Conservation (phyloP, 768 basidiomycete species). For the Russula vinacea region DNA sequence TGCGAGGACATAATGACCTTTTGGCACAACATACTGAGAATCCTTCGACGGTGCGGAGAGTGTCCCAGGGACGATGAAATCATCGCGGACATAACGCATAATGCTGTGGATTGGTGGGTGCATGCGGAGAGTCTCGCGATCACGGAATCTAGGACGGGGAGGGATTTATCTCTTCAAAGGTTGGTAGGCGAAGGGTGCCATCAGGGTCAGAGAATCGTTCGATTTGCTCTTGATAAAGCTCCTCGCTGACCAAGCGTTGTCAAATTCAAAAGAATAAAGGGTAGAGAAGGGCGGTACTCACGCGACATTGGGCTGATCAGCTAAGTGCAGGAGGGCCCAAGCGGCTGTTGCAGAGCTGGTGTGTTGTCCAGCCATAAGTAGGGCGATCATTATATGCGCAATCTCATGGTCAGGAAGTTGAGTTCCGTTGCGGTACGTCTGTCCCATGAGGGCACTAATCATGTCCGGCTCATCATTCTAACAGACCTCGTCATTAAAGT, state of each 20-base stretch:
- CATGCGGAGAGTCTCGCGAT: conserved; percentile 92
- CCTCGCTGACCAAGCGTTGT: conserved; percentile 50
- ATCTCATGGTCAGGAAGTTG: conserved; percentile 83
- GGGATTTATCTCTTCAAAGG: conserved; percentile 77
- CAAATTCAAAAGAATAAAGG: conserved; percentile 6
- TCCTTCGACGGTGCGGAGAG: conserved; percentile 77
- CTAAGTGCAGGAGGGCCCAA: conserved; percentile 88
- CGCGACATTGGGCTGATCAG: conserved; percentile 69
- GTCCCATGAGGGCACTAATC: conserved; percentile 81
- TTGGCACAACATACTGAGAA: conserved; percentile 77
- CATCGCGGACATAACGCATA: conserved; percentile 86
- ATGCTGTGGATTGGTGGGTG: conserved; percentile 97
- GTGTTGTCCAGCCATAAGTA: conserved; percentile 99
- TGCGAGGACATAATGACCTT: conserved; percentile 86
- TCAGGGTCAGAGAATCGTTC: conserved; percentile 74
- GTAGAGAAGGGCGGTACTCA: conserved; percentile 41
- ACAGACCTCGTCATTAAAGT: conserved; percentile 11
- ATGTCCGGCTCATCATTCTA: conserved; percentile 80
- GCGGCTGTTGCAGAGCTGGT: conserved; percentile 91
- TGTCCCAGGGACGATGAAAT: conserved; percentile 76
- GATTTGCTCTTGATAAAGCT: conserved; percentile 87
- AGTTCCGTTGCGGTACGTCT: conserved; percentile 79
- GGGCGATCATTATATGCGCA: conserved; percentile 97
- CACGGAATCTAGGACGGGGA: conserved; percentile 81
- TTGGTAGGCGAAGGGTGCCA: conserved; percentile 73